A percentile compares a stretch with the other conserved stretches of the same genome.
phyloP scores from a whole-genome alignment of 257 asterid genomes.

The Lantana camara region DNA sequence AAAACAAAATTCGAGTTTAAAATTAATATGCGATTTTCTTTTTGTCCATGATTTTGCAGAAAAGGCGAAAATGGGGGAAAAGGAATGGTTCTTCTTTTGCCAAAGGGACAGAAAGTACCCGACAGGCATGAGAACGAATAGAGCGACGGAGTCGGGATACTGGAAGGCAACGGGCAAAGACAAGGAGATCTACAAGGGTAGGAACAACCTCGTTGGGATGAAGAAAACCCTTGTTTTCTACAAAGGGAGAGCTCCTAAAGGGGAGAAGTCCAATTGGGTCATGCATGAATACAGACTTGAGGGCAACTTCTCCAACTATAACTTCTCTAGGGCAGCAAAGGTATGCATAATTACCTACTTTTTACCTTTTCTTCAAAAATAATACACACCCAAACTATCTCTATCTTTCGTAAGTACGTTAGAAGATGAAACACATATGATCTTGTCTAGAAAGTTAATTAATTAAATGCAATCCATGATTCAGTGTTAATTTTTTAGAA shows the following conservation, averaged over 20 bases:
- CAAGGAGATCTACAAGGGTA: slow-evolving; percentile 61
- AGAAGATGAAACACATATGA: too few relatives aligned
- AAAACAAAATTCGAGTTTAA: not conserved
- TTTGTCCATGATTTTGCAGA: slow-evolving; percentile 37
- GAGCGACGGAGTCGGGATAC: slow-evolving; percentile 79
- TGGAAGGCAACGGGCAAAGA: slow-evolving; percentile 97
- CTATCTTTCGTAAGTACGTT: too few relatives aligned
- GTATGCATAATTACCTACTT: slow-evolving; percentile 30
- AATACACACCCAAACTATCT: too few relatives aligned
- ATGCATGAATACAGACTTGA: slow-evolving; percentile 84
- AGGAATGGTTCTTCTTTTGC: slow-evolving; percentile 77
- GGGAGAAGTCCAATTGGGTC: slow-evolving; percentile 80
- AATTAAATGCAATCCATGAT: too few relatives aligned
- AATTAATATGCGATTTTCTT: not conserved
- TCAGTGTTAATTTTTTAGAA: too few relatives aligned
- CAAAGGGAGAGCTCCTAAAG: slow-evolving; percentile 92
- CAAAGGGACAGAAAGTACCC: slow-evolving; percentile 84
- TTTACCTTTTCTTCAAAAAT: not conserved
- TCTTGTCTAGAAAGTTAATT: too few relatives aligned
- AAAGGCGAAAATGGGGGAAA: slow-evolving; percentile 78
- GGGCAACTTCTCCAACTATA: slow-evolving; percentile 57
- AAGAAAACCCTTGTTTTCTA: slow-evolving; percentile 91
- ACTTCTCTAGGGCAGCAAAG: slow-evolving; percentile 68
- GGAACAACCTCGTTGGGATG: slow-evolving; percentile 73
- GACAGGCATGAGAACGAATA: slow-evolving; percentile 83